phyloP scores from a whole-genome alignment of 108 stramenopile species.

The Mediolabrus comicus region DNA sequence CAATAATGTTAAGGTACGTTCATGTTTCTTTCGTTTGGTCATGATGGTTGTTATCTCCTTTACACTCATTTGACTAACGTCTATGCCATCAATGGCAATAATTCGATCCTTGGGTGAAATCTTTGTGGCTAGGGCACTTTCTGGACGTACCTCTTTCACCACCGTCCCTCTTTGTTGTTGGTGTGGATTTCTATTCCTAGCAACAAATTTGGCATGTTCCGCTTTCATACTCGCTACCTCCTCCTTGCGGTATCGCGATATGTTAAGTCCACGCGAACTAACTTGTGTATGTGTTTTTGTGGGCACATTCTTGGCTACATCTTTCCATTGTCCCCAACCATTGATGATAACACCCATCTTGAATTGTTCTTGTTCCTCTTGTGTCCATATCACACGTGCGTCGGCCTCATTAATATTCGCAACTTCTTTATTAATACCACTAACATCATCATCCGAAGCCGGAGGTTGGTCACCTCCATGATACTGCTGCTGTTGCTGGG shows the following conservation, averaged over 20 bases:
- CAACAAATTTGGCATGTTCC: too few species aligned
- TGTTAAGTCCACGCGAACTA: slow-evolving; percentile 20
- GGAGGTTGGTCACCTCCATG: background rate
- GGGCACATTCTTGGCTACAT: background rate
- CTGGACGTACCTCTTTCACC: too few species aligned
- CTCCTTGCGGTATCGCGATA: background rate
- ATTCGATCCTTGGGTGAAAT: too few species aligned
- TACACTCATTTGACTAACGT: too few species aligned
- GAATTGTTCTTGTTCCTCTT: slow-evolving; percentile 10
- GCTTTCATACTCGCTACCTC: background rate
- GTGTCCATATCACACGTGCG: slow-evolving; percentile 5
- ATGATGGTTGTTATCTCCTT: too few species aligned
- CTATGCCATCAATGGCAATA: too few species aligned
- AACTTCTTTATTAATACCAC: background rate
- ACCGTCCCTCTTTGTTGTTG: too few species aligned
- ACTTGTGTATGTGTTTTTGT: slow-evolving; percentile 7
- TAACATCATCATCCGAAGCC: background rate
- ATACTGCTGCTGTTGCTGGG: too few species aligned
- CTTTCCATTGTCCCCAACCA: slow-evolving; percentile 10
- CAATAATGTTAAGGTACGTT: too few species aligned
- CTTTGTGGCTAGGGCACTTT: too few species aligned
- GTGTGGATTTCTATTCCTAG: too few species aligned
- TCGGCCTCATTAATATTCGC: background rate
- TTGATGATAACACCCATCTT: background rate
- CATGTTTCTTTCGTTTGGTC: too few species aligned